Conservation (phyloP, 2,329 filamentous ascomycete genomes). For the Botrytis aclada region DNA sequence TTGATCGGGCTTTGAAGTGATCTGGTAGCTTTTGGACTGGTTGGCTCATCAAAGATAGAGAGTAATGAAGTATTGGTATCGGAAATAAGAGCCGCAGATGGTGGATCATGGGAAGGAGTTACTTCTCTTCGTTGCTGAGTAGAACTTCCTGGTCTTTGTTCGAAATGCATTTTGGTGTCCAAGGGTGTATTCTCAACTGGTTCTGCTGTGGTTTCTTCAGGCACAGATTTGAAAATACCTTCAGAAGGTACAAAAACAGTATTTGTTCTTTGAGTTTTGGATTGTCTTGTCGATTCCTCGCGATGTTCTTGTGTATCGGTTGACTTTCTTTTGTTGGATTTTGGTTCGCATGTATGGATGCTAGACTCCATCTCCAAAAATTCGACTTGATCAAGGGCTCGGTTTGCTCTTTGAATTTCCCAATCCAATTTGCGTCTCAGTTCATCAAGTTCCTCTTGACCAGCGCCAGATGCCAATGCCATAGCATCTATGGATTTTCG, state of each 20-base stretch:
- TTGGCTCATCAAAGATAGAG: slow-evolving; percentile 58
- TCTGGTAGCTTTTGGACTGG: slow-evolving; percentile 21
- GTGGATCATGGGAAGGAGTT: slow-evolving; percentile 61
- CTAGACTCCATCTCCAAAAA: slow-evolving; percentile 74
- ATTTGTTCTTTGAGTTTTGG: slow-evolving; percentile 14
- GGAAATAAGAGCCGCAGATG: slow-evolving; percentile 53
- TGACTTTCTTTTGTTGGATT: slow-evolving; percentile 21
- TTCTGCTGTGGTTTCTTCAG: slow-evolving; percentile 31
- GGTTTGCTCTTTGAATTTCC: slow-evolving; percentile 58
- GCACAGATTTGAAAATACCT: slow-evolving; percentile 59
- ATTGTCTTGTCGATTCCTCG: slow-evolving; percentile 13
- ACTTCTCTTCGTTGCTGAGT: slow-evolving; percentile 14
- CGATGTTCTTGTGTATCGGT: background rate
- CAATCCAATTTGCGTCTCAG: slow-evolving; percentile 45
- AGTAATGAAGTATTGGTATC: slow-evolving; percentile 57
- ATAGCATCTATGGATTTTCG: slow-evolving; percentile 46
- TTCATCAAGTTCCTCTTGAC: slow-evolving; percentile 45
- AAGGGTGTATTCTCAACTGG: slow-evolving; percentile 27
- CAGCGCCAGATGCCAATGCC: slow-evolving; percentile 53
- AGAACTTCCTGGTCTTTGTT: background rate
- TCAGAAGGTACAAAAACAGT: slow-evolving; percentile 57
- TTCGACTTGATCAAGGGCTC: slow-evolving; percentile 69
- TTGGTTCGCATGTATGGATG: slow-evolving; percentile 63
- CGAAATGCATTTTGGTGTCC: slow-evolving; percentile 10
- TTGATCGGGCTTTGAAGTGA: slow-evolving; percentile 29